Base-by-base conservation (phyloP, 176 grass and related monocot genomes). In the Phragmites australis region DNA sequence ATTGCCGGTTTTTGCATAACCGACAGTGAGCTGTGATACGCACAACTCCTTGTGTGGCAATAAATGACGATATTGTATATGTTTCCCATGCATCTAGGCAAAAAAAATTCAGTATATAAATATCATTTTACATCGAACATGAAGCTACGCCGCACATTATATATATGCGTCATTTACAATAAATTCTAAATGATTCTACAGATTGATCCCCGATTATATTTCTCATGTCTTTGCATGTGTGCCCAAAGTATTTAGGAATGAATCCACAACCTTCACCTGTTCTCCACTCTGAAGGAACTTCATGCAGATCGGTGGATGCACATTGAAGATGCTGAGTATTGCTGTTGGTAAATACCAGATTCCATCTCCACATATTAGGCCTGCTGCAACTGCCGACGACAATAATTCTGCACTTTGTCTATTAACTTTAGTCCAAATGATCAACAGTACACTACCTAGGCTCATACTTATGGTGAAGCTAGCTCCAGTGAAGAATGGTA, bases 261-360 rank as follows among this genome's bases (percentile, higher is more conserved):
- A 45, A 63, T 84, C 21, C 17, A 75, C 70, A 8, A 53, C 39
- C 27, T 31, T 32, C 6, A 82, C 43, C 25, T 79, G 11, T 68
- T 82, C 18, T 74, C 84, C 79, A 60, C 79, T 62, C 0, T 67
- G 23, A 37, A 90, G 34, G 53, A 90, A 90, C 60, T 73, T 86
- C 88, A 90, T 90, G 74, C 88, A 90, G 25, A 90, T 90, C 6
- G 88, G 88, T 69, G 88, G 88, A 1, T 75, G 10, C 44, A 90
- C 74, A 22, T 72, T 83, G 12, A 61, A 72, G 18, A 86, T 51
- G 6, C 12, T 61, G 18, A 90, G 68, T 31, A 83, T 0, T 6
- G 68, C 42, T 21, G 67, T 52, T n/a, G 88, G 83, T 10, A 90
- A 37, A 12, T 69, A 25, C 48, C 65, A 90, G 39, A 90, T 21